Conservation (phyloP, 352 stramenopile genomes). For the Pythium insidiosum region DNA sequence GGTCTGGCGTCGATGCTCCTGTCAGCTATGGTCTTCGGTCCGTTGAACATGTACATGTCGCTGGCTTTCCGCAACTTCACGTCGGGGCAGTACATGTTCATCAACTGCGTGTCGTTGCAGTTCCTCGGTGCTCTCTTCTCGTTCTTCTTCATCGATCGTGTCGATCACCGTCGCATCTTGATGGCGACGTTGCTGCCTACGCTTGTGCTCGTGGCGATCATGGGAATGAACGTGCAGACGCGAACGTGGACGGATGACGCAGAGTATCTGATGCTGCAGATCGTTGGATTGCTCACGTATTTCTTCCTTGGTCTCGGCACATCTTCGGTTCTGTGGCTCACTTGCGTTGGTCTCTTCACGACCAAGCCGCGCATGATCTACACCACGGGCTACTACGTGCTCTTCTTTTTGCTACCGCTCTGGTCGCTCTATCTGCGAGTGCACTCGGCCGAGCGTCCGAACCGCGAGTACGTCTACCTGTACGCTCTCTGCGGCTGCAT, state of each 20-base stretch:
- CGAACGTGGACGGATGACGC: slow-evolving; percentile 37
- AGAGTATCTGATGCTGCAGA: slow-evolving; percentile 62
- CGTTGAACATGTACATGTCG: slow-evolving; percentile 72
- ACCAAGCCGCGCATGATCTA: slow-evolving; percentile 53
- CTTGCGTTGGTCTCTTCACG: slow-evolving; percentile 61
- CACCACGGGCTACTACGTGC: slow-evolving; percentile 55
- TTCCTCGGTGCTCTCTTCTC: slow-evolving; percentile 66
- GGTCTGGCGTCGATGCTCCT: slow-evolving; percentile 64
- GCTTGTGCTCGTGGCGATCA: slow-evolving; percentile 26
- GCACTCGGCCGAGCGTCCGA: slow-evolving; percentile 3
- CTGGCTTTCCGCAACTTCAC: slow-evolving; percentile 49
- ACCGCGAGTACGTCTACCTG: slow-evolving; percentile 21
- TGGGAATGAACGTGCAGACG: slow-evolving; percentile 51
- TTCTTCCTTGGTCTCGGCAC: slow-evolving; percentile 74
- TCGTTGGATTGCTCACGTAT: slow-evolving; percentile 58
- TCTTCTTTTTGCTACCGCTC: slow-evolving; percentile 69
- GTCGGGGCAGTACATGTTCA: slow-evolving; percentile 67
- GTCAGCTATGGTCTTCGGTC: slow-evolving; percentile 48
- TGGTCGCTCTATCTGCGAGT: slow-evolving; percentile 15
- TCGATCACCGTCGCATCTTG: slow-evolving; percentile 68
- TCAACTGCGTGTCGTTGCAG: slow-evolving; percentile 65
- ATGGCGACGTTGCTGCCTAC: slow-evolving; percentile 53
- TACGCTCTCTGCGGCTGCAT: slow-evolving; percentile 17
- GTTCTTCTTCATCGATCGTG: slow-evolving; percentile 83
- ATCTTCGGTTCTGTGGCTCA: slow-evolving; percentile 69